Evolutionary conservation across 2,329 filamentous ascomycete genomes (phyloP).

Genomic region (Aspergillus candidus): DNA sequence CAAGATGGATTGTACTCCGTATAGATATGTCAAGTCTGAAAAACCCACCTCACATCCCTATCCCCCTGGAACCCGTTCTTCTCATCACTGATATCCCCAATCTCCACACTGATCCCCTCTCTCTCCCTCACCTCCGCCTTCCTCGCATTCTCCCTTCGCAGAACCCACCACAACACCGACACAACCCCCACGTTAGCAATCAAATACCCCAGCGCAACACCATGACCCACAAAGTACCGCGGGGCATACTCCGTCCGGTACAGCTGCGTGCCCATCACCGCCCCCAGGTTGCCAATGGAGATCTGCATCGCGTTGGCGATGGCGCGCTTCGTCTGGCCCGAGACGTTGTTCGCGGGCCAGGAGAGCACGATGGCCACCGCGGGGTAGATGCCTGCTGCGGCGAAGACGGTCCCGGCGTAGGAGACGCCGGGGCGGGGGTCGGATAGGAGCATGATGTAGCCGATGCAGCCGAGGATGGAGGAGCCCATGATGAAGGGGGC

Average conservation of each 20-base stretch:
- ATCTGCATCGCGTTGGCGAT: constrained; percentile 67
- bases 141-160: constrained; percentile 54
- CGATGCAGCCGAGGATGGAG: constrained; percentile 52
- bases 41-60: constrained; percentile 60
- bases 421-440: constrained; percentile 51
- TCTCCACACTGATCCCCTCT: constrained; percentile 21
- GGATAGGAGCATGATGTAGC: constrained; percentile 56
- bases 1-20: too few relatives aligned
- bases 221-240: constrained; percentile 60
- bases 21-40: constrained; percentile 44
- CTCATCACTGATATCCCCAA: constrained; percentile 44
- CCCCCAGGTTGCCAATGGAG: constrained; percentile 63
- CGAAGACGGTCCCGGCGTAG: constrained; percentile 58
- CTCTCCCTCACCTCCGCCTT: constrained; percentile 46
- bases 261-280: constrained; percentile 63
- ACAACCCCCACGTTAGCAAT: constrained; percentile 53
- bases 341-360: constrained; percentile 68
- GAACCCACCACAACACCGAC: constrained; percentile 45
- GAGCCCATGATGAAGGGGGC: constrained; percentile 60
- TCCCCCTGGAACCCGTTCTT: constrained; percentile 55
- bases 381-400: constrained; percentile 62
- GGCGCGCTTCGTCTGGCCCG: constrained; percentile 63
- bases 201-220: constrained; percentile 60
- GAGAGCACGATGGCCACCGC: constrained; percentile 57
- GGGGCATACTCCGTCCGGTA: constrained; percentile 58